These are phyloP conservation scores for Odontarrhena argentea DNA, from an alignment of 345 rosid genomes.

Conservation along the genomic window DNA sequence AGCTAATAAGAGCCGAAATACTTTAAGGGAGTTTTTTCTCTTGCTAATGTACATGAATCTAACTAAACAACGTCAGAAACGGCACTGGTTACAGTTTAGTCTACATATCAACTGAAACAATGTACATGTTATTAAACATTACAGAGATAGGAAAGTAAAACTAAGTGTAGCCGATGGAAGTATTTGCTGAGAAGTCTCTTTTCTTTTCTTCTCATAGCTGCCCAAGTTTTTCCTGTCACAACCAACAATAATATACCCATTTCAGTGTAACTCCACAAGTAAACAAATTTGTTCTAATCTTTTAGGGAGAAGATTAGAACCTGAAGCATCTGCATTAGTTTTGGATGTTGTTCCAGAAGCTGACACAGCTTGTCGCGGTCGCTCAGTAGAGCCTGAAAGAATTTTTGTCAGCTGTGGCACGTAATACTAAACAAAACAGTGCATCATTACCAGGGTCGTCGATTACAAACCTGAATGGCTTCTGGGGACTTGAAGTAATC, in stretches of 20 bases:
- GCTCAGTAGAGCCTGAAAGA: conserved; percentile 73
- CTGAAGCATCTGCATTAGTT: conserved; percentile 98
- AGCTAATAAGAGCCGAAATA: background rate
- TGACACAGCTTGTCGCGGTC: conserved; percentile 95
- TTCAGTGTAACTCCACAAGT: conserved; percentile 25
- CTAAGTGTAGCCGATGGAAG: conserved; percentile 5
- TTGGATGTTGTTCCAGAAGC: conserved; percentile 96
- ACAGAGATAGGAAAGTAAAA: conserved; percentile 3
- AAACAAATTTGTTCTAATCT: too few relatives aligned
- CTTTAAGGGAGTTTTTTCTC: conserved; percentile 8
- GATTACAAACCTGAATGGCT: conserved; percentile 76
- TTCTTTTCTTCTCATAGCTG: conserved; percentile 50
- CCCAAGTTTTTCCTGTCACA: conserved; percentile 76
- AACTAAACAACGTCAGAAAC: conserved; percentile 40
- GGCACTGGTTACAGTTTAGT: conserved; percentile 17
- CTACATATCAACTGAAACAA: conserved; percentile 31
- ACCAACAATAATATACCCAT: conserved; percentile 30
- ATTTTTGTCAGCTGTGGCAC: conserved; percentile 23
- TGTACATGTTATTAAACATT: conserved; percentile 37
- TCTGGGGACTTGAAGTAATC: conserved; percentile 92
- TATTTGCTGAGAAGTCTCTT: conserved; percentile 18
- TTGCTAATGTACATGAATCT: conserved; percentile 34
- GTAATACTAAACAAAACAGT: conserved; percentile 16
- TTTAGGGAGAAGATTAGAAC: conserved; percentile 40
- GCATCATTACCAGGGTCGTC: background rate